These are phyloP conservation scores for Talaromyces adpressus DNA, from an alignment of 495 filamentous ascomycete species.

Conservation along the genomic window DNA sequence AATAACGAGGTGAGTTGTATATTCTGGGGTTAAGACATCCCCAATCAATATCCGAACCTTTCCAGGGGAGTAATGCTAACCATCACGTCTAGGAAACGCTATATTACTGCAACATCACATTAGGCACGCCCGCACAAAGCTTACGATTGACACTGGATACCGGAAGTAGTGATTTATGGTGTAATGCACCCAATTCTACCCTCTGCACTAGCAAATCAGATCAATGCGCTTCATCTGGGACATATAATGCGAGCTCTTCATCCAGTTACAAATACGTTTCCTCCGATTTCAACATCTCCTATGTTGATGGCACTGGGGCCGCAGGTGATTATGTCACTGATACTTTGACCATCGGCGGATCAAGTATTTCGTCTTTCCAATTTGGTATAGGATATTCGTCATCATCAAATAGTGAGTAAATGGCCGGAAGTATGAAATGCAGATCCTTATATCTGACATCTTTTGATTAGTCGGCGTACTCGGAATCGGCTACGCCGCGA, in stretches of 20 bases:
- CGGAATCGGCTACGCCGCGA: constrained; percentile 79
- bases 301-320: constrained; percentile 80
- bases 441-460: neutral
- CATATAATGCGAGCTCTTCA: constrained; percentile 67
- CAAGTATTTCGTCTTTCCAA: constrained; percentile 58
- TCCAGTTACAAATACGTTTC: constrained; percentile 74
- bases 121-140: constrained; percentile 63
- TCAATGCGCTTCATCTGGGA: constrained; percentile 53
- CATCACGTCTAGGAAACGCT: constrained; percentile 31
- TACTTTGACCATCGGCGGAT: constrained; percentile 59
- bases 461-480: constrained; percentile 63
- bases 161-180: constrained; percentile 88
- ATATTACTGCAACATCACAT: constrained; percentile 64
- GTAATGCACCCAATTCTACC: constrained; percentile 58
- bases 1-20: constrained; percentile 33
- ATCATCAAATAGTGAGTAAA: constrained; percentile 39
- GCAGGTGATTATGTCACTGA: constrained; percentile 80
- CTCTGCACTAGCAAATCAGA: constrained; percentile 42
- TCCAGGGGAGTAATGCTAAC: neutral
- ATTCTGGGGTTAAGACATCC: neutral
- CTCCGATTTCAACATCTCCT: constrained; percentile 82
- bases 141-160: constrained; percentile 71
- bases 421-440: neutral
- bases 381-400: constrained; percentile 82
- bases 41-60: neutral